Evolutionary conservation across 495 filamentous ascomycete genomes (phyloP), one percentile per base, ranked within the genome.

Genomic region (Neurospora tetraspora): DNA sequence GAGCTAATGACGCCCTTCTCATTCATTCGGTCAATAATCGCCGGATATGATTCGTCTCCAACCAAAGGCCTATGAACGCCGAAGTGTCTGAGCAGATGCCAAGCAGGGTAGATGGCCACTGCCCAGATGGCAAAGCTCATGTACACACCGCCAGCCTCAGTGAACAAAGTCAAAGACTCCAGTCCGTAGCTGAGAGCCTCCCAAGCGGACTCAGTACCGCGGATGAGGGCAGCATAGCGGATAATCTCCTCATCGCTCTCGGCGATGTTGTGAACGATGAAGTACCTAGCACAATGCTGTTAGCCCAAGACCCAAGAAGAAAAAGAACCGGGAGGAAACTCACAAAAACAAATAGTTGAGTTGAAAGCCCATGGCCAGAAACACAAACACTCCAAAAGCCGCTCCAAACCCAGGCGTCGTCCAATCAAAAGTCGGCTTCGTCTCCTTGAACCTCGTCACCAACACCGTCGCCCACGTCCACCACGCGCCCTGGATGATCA

Each of bases 111-210:
- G 5, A 91, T 80, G 0, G 88, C 80, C 12, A 88, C 71, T 0
- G 81, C 88, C 89, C 89, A 90, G 12, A 91, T 77, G 5, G 81
- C 87, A 74, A 91, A 89, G 75, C 90, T 91, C 73, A 91, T 81
- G 74, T 91, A 91, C 1, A 89, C 81, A 40, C 83, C 85, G 18
- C 88, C 88, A 14, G 89, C 84, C 16, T 86, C 78, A n/a, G 85
- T 88, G 77, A 91, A 88, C 70, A 89, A 80, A 1, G 82, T 79
- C 23, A 91, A 71, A 34, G 85, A 87, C 71, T 83, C 85, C 1
- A 91, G 75, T 2, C 89, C 89, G 72, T 90, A 91, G 73, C 87
- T 88, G 36, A 91, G 80, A 20, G 88, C 87, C 77, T 90, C 88
- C 77, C 86, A 88, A 5, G 88, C 89, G 34, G 87, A 89, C 74